Base-by-base conservation (phyloP, 371 early-diverging fungal species). In the Rhizopus arrhizus region DNA sequence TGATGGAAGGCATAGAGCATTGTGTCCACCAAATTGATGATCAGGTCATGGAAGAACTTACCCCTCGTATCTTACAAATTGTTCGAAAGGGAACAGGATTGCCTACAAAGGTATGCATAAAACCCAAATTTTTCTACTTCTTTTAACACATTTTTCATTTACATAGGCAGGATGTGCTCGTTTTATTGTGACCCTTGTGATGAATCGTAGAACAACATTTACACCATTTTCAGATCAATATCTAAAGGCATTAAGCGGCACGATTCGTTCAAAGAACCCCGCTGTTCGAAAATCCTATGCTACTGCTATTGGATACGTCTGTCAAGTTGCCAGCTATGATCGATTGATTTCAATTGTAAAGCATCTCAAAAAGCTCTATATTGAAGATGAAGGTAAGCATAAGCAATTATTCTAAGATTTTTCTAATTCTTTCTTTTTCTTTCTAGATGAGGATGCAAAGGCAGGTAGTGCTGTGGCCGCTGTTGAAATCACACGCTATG, bases 81-180 rank as follows among this genome's bases (percentile, higher is more conserved):
- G 85, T 95, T 32, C 83, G 87, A 33, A 94, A 91, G 56, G 93
- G 93, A 3, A 86, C 92, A 4, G 95, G 97, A 1, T 75, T 96
- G 13, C 93, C 97, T 3, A 93, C 97, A 10, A 89, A 91, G 74
- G 94, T 93, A 53, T 83, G 79, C 3, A 62, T 69, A 22, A 22
- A 22, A 2, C 2, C 2, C 22, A 22, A 22, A 22, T 22, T 22
- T 22, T 22, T 22, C 22, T n/a, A 22, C 22, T 22, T 22, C 22
- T 22, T 22, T 22, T 22, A 22, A 22, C 22, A 22, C 22, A 0
- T 22, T 22, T 22, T 22, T 22, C 22, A 85, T n/a, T 73, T 53
- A 36, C 22, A 28, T 75, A 89, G 77, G 95, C 95, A 10, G 97
- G 96, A 0, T 85, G 88, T 66, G 97, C 97, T 28, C 85, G 95